A percentile compares a stretch with the other conserved stretches of the same genome.
These are phyloP conservation scores for Leccinum rimulosum DNA, from an alignment of 768 basidiomycete species.

Conservation along the genomic window DNA sequence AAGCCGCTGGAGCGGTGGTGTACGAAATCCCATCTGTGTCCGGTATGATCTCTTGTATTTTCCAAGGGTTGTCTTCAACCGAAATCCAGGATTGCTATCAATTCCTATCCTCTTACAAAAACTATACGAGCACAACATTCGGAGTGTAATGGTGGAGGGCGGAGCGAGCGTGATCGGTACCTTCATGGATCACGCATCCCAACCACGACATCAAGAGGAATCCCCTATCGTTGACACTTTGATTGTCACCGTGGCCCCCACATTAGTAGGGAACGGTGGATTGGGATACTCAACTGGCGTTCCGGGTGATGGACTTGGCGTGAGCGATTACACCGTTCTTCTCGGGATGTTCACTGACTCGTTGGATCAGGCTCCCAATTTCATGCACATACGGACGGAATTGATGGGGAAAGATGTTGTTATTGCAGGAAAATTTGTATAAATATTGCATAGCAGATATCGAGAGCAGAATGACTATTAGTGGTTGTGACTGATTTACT, in stretches of 20 bases:
- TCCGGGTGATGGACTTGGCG: slow-evolving; percentile 16
- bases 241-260: slow-evolving; percentile 85
- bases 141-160: slow-evolving; percentile 93
- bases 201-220: slow-evolving; percentile 4
- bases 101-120: slow-evolving; percentile 48
- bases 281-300: slow-evolving; percentile 47
- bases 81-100: slow-evolving; percentile 36
- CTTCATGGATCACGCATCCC: slow-evolving; percentile 18
- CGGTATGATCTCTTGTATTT: slow-evolving; percentile 29
- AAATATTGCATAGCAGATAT: neutral
- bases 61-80: neutral
- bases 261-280: slow-evolving; percentile 73
- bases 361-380: slow-evolving; percentile 18
- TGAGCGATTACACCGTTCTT: slow-evolving; percentile 3
- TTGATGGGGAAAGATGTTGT: slow-evolving; percentile 35
- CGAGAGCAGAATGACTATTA: neutral
- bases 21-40: slow-evolving; percentile 45
- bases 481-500: neutral
- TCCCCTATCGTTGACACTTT: slow-evolving; percentile 59
- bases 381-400: slow-evolving; percentile 29
- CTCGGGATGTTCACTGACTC: neutral
- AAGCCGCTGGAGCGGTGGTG: slow-evolving; percentile 65
- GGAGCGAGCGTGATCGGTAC: slow-evolving; percentile 80
- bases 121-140: slow-evolving; percentile 56
- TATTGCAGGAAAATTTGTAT: slow-evolving; percentile 27